A percentile compares a stretch with the other conserved stretches of the same genome.
Conservation (phyloP, 179 eudicot species). For the Corrigiola litoralis region DNA sequence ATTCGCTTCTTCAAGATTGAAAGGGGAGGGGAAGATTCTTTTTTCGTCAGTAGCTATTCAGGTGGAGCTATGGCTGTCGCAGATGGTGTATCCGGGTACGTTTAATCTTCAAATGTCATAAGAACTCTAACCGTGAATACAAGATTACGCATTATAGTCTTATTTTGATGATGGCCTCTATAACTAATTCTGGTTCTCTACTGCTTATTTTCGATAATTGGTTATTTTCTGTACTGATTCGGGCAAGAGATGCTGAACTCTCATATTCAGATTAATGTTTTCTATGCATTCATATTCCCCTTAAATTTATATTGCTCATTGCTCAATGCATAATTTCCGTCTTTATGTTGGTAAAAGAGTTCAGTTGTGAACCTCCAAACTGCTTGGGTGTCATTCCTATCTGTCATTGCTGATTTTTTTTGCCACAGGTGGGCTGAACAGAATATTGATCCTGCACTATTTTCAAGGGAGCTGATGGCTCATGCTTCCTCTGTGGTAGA, state of each 20-base stretch:
- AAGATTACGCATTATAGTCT: too few species aligned
- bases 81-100: constrained; percentile 96
- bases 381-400: background rate
- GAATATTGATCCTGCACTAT: constrained; percentile 80
- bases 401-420: background rate
- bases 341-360: too few species aligned
- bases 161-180: too few species aligned
- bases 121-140: too few species aligned
- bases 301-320: too few species aligned
- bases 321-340: too few species aligned
- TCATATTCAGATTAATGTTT: too few species aligned
- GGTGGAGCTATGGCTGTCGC: constrained; percentile 89
- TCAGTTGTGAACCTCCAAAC: background rate
- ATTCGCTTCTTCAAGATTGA: constrained; percentile 46
- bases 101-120: background rate
- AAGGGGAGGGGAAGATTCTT: constrained; percentile 94
- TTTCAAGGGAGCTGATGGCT: constrained; percentile 69
- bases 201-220: too few species aligned
- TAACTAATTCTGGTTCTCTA: too few species aligned
- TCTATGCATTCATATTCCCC: too few species aligned
- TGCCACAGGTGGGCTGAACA: constrained; percentile 74
- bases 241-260: too few species aligned
- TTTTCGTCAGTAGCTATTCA: constrained; percentile 57
- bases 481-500: constrained; percentile 60
- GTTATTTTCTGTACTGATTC: too few species aligned